Percentiles rank a stretch among this genome's conserved stretches.
These are phyloP conservation scores for Tremellales sp. DNA, from an alignment of 1,284 basidiomycete species.

Conservation along the genomic window DNA sequence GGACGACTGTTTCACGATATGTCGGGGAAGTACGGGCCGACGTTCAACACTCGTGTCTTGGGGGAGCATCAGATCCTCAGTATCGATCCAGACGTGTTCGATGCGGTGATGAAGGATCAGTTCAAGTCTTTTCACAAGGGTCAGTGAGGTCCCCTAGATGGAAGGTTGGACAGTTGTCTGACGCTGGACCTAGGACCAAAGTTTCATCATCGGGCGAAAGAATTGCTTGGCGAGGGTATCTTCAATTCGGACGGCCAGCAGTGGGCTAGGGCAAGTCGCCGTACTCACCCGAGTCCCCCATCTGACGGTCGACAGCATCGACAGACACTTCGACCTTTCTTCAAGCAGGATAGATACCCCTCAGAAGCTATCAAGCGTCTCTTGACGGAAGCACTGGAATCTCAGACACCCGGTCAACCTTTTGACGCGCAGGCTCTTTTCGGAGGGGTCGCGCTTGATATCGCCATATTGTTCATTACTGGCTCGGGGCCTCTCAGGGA, in stretches of 20 bases:
- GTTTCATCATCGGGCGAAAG: conserved; percentile 41
- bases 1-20: conserved; percentile 34
- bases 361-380: conserved; percentile 9
- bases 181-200: conserved; percentile 22
- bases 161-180: neutral
- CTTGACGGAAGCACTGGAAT: conserved; percentile 12
- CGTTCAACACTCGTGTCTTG: conserved; percentile 38
- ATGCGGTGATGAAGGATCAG: conserved; percentile 29
- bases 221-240: conserved; percentile 46
- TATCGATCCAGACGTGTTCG: conserved; percentile 26
- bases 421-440: conserved; percentile 30
- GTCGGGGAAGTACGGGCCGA: conserved; percentile 24
- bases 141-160: neutral
- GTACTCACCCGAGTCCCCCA: neutral
- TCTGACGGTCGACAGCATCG: conserved; percentile 30
- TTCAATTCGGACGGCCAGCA: conserved; percentile 47
- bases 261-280: conserved; percentile 16
- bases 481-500: conserved; percentile 20
- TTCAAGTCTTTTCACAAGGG: conserved; percentile 38
- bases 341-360: conserved; percentile 28
- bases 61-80: conserved; percentile 39
- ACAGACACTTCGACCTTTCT: conserved; percentile 43
- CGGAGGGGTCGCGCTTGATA: conserved; percentile 24
- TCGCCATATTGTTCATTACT: conserved; percentile 29
- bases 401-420: conserved; percentile 5